Base-by-base conservation (phyloP, 352 stramenopile genomes). In the Pelagophyceae sp. region DNA sequence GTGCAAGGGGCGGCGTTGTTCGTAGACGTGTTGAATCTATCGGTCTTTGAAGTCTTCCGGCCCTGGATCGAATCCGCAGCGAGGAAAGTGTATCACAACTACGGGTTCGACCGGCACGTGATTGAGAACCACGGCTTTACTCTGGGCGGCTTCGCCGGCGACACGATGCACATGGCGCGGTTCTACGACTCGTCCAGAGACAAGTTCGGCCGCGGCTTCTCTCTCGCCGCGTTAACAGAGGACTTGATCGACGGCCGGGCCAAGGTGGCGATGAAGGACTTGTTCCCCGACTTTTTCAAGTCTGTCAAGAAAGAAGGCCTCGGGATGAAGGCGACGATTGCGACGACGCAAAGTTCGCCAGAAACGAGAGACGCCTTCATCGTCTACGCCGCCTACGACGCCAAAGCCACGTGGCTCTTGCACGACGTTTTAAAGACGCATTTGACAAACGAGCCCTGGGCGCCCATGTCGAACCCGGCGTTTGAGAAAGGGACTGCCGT, bases 121-220 rank as follows among this genome's bases (percentile, higher is more conserved):
- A 87, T 99, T 76, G 93, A 88, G 81, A 99, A 99, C 84, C 89
- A 97, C 75, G 92, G 88, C 27, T 97, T 99, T 80, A 82, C 97
- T 78, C 88, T 93, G 19, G 83, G 79, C 38, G 87, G 87, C 0
- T 93, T 98, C 61, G 92, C 87, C 32, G 95, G 94, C 50, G 96
- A 99, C 83, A 99, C 96, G 1, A 99, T 99, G 95, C 96, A 99
- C 88, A 99, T 99, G 96, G 96, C 96, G 60, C 87, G 96, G 72
- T 79, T 95, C 51, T 86, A 89, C 80, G 88, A 95, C 82, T 92
- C 90, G 6, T 85, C 82, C 29, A 82, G 85, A 35, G 87, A 90
- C 71, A 60, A 58, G 27, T 38, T 50, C 23, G 76, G 77, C 35
- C 78, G 86, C 35, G 93, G 94, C 6, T 99, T 99, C 82, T 96